Evolutionary conservation across 176 grass and related monocot species (phyloP), one percentile per base, ranked within the genome.

Genomic region (Ensete ventricosum): DNA sequence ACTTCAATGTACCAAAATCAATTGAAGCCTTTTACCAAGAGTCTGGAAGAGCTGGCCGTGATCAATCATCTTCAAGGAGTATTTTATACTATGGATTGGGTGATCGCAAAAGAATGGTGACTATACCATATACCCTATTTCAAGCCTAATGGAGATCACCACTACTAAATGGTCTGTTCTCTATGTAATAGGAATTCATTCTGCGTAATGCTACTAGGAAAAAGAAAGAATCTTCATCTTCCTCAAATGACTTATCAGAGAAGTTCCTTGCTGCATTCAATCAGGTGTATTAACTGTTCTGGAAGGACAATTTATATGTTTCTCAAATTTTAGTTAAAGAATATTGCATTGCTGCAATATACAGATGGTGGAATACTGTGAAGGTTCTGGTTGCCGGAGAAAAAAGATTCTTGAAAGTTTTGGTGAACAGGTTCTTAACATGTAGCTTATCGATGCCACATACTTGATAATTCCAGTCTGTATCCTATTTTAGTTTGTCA

Each of bases 21-120:
- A 98, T 93, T 86, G 94, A 98, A 89, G 82, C 84, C 21, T 98
- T 98, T 80, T 98, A 98, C 66, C 90, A 98, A 80, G 94, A 98
- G 72, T 91, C 94, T 25, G 94, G 90, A 79, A 79, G 94, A 87
- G 90, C 88, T 78, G 94, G 90, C 43, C 90, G 82, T 78, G 94
- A 98, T 70, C 90, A 89, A 65, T 78, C 82, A 50, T 82, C 94
- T 72, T 93, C 90, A 9, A 93, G 69, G 64, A 93, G 94, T 88
- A 84, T 98, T 62, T 51, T 98, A 62, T 93, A 98, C 77, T 98
- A 98, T 59, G 90, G 94, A 76, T 81, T 89, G 73, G 84, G 89
- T 68, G 94, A 98, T 59, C 73, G 64, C 59, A 93, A 88, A 76
- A 93, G 75, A 85, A 93, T 98, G 94, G 94, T 98, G 84, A 81